Evolutionary conservation across 2,329 filamentous ascomycete genomes (phyloP).

Genomic region (Penicillium sp.): DNA sequence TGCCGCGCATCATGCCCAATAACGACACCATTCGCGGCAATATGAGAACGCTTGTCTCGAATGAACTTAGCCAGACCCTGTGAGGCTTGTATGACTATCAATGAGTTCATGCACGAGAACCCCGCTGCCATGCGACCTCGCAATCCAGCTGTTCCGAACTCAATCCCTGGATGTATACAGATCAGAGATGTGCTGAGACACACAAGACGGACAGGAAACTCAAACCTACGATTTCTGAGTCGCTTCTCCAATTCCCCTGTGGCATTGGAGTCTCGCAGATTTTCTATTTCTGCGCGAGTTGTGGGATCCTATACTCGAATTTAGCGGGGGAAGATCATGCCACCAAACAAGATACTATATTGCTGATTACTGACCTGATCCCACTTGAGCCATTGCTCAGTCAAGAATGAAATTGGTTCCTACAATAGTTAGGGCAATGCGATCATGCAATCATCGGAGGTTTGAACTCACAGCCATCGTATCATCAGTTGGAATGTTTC

Average conservation of each 20-base stretch:
- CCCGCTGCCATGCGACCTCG: conserved; percentile 64
- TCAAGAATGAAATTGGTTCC: conserved; percentile 41
- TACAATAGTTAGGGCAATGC: conserved; percentile 18
- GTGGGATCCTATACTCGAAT: conserved; percentile 42
- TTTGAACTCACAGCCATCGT: conserved; percentile 26
- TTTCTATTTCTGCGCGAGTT: conserved; percentile 54
- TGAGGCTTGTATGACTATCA: conserved; percentile 61
- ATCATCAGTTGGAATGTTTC: conserved; percentile 6
- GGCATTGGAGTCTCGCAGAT: conserved; percentile 47
- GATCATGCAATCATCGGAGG: background rate
- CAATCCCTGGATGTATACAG: conserved; percentile 43
- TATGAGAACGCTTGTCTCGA: conserved; percentile 43
- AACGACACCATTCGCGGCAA: conserved; percentile 50
- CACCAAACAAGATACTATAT: conserved; percentile 2
- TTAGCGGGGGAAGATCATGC: conserved; percentile 16
- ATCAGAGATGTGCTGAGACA: conserved; percentile 6
- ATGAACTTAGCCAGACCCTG: conserved; percentile 63
- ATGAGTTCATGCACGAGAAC: conserved; percentile 58
- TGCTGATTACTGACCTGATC: conserved; percentile 43
- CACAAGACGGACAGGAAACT: conserved; percentile 9
- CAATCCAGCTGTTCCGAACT: conserved; percentile 61
- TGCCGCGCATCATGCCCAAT: conserved; percentile 62
- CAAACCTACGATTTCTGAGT: conserved; percentile 47
- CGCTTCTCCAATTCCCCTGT: conserved; percentile 51
- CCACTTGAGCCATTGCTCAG: conserved; percentile 56